Conservation (phyloP, 2,329 filamentous ascomycete species). For the Fusarium tanahbumbuense region DNA sequence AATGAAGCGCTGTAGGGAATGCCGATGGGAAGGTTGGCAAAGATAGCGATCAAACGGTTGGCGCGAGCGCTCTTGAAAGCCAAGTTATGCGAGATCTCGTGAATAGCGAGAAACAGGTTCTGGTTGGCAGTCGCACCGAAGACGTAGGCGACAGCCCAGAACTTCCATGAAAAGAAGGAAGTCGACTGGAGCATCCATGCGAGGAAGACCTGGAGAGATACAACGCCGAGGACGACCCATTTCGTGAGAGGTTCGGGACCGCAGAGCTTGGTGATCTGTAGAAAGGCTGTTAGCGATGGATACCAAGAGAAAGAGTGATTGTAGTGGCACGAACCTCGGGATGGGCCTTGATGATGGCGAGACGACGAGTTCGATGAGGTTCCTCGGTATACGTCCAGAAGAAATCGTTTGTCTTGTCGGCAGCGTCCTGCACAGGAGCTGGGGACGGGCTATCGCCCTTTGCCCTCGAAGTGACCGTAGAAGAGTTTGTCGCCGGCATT, state of each 20-base stretch:
- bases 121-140: constrained; percentile 96
- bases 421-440: constrained; percentile 31
- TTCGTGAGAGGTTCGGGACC: constrained; percentile 96
- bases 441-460: constrained; percentile 40
- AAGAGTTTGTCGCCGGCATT: constrained; percentile 46
- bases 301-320: constrained; percentile 4
- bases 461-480: constrained; percentile 52
- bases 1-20: constrained; percentile 97
- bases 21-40: constrained; percentile 95
- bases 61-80: constrained; percentile 84
- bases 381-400: constrained; percentile 99
- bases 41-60: constrained; percentile 88
- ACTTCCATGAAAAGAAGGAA: constrained; percentile 83
- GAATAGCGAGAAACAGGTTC: constrained; percentile 97
- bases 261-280: constrained; percentile 92
- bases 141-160: constrained; percentile 88
- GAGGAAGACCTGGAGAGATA: constrained; percentile 81
- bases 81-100: constrained; percentile 98
- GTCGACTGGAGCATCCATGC: constrained; percentile 82
- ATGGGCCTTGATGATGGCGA: constrained; percentile 97
- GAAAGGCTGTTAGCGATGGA: constrained; percentile 16
- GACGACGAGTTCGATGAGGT: constrained; percentile 88
- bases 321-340: constrained; percentile 75
- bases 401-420: constrained; percentile 66
- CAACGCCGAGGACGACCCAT: constrained; percentile 87